These are phyloP conservation scores for Coffea eugenioides DNA, from an alignment of 257 asterid genomes.

Conservation along the genomic window DNA sequence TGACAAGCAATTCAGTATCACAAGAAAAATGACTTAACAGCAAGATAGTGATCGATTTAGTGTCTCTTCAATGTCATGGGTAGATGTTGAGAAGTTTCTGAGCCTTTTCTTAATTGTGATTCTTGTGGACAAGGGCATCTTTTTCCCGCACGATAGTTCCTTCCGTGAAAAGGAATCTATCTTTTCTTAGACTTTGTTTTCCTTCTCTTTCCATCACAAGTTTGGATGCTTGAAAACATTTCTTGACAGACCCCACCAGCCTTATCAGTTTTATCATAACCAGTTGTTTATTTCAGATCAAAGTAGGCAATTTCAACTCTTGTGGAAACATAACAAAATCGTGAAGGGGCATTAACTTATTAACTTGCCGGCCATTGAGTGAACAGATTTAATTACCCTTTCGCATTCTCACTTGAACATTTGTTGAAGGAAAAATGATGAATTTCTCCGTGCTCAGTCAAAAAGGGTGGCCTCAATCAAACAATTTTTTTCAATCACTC, in stretches of 20 bases:
- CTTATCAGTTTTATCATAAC: neutral
- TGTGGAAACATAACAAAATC: neutral
- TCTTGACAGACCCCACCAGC: neutral
- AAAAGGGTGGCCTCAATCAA: neutral
- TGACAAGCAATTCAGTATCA: neutral
- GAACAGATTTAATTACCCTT: neutral
- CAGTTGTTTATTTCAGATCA: neutral
- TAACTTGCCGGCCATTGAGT: neutral
- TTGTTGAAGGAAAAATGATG: neutral
- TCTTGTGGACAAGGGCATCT: neutral
- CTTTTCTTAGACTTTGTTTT: neutral
- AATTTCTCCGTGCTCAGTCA: neutral
- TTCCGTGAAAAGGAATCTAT: neutral
- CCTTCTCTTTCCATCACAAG: neutral
- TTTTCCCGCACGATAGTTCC: neutral
- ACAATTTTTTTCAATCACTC: neutral
- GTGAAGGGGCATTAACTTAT: neutral
- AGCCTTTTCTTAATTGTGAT: neutral
- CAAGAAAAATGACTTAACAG: neutral
- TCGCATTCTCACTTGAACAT: neutral
- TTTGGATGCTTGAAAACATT: neutral
- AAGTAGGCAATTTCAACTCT: neutral
- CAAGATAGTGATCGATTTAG: neutral
- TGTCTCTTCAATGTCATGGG: neutral
- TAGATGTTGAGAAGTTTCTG: neutral